Percentiles rank a stretch among this genome's conserved stretches.
These are phyloP conservation scores for Pseudogymnoascus sp. DNA, from an alignment of 2,329 filamentous ascomycete genomes.

Conservation along the genomic window DNA sequence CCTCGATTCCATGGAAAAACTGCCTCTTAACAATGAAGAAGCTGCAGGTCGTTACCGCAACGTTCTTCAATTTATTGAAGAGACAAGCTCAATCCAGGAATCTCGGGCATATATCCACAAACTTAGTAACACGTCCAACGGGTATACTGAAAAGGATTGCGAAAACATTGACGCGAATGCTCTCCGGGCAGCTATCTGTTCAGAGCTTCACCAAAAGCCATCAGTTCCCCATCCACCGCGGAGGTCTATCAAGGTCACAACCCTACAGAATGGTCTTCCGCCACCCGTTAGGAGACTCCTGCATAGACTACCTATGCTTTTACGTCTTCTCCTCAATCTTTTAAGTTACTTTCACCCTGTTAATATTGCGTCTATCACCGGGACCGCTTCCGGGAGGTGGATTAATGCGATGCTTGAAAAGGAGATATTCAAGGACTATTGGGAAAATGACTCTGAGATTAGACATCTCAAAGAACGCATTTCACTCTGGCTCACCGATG, in stretches of 20 bases:
- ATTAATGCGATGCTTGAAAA: constrained; percentile 38
- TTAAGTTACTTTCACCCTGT: constrained; percentile 46
- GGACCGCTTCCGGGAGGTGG: constrained; percentile 42
- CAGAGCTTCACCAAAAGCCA: constrained; percentile 38
- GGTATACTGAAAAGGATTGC: constrained; percentile 25
- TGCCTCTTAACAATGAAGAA: constrained; percentile 37
- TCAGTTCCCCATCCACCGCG: constrained; percentile 43
- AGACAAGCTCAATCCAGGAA: constrained; percentile 32
- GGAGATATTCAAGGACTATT: constrained; percentile 42
- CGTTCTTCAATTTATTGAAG: constrained; percentile 33
- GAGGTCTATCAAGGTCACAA: constrained; percentile 40
- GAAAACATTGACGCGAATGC: constrained; percentile 34
- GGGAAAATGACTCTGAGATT: constrained; percentile 35
- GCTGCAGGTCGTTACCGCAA: constrained; percentile 36
- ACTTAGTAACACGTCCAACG: constrained; percentile 11
- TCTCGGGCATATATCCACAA: constrained; percentile 25
- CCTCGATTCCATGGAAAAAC: constrained; percentile 32
- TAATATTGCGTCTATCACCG: constrained; percentile 40
- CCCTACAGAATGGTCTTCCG: constrained; percentile 35
- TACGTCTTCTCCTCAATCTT: constrained; percentile 39
- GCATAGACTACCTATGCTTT: constrained; percentile 42
- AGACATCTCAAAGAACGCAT: constrained; percentile 38
- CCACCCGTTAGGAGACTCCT: constrained; percentile 36
- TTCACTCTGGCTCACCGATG: constrained; percentile 41
- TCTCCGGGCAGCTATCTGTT: constrained; percentile 41